Conservation (phyloP, 148 eudicot species). For the Chenopodium berlandieri region DNA sequence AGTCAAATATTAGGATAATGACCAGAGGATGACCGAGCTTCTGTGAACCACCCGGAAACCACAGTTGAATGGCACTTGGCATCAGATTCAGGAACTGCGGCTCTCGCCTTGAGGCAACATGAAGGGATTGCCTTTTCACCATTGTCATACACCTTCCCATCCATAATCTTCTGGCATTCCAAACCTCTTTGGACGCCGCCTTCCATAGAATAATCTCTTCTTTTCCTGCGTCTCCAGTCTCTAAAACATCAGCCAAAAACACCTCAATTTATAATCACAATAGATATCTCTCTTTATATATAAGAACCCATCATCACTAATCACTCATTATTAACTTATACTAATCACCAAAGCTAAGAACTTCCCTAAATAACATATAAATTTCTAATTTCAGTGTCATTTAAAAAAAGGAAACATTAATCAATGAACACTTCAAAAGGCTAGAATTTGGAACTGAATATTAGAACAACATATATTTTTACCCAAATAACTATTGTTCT, state of each 20-base stretch:
- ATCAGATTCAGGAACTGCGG: constrained; percentile 56
- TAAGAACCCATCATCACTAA: neutral
- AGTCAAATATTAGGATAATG: constrained; percentile 27
- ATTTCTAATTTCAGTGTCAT: neutral
- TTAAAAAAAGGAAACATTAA: constrained; percentile 1
- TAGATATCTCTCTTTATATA: neutral
- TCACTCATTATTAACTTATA: neutral
- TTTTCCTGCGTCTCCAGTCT: constrained; percentile 78
- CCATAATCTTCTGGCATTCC: constrained; percentile 73
- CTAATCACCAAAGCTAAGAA: neutral
- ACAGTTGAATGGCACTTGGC: constrained; percentile 89
- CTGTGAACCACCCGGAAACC: constrained; percentile 97
- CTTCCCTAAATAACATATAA: neutral
- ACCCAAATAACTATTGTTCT: neutral
- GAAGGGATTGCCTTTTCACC: constrained; percentile 55
- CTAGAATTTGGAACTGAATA: neutral
- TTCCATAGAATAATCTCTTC: constrained; percentile 61
- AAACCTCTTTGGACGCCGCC: constrained; percentile 63
- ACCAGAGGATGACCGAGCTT: constrained; percentile 56
- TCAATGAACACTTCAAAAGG: neutral
- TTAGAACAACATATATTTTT: neutral
- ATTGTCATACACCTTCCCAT: constrained; percentile 66
- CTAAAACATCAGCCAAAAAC: constrained; percentile 35
- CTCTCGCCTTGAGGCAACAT: constrained; percentile 81
- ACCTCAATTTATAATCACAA: neutral